Base-by-base conservation (phyloP, 495 filamentous ascomycete species). In the Penicillium lividum region DNA sequence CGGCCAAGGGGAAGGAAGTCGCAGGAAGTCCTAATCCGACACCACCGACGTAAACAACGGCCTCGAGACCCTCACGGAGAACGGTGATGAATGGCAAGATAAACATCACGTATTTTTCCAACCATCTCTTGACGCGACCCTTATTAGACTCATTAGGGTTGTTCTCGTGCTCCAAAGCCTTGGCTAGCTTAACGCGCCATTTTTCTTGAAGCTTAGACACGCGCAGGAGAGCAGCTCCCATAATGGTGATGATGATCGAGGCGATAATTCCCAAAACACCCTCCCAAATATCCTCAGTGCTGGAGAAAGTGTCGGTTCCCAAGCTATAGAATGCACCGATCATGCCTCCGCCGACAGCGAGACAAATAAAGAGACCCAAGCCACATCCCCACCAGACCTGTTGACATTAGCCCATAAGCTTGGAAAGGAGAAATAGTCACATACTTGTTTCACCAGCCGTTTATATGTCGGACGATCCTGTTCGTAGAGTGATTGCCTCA, bases 151-250 rank as follows among this genome's bases (percentile, higher is more conserved):
- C 55, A 34, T 76, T 65, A n/a, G 59, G 34, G 8, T 60, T 68
- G 16, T 81, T 60, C 2, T 84, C 79, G 9, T 76, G 67, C 60
- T 86, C 87, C 22, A 93, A 70, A 0, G 85, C 79, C 58, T 81
- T 80, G 15, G 84, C 81, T n/a, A 96, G 79, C 80, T 92, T 92
- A 54, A 86, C 73, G 13, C 84, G 83, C 91, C 91, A 96, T 69
- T 92, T 92, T 46, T 90, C 89, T 68, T 92, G 88, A 67, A 93
- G 82, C 73, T 93, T 93, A 49, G 84, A 87, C 43, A 96, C 84
- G n/a, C 91, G 83, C 7, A 96, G 77, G 25, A 94, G 81, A 8
- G 89, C 89, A 10, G 85, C 85, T 29, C 91, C 91, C 68, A 94
- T 86, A 51, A 91, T 64, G 34, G 87, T 86, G 67, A 96, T 93